These are phyloP conservation scores for Alopecurus myosuroides DNA, from an alignment of 176 grass and related monocot species.

Conservation along the genomic window DNA sequence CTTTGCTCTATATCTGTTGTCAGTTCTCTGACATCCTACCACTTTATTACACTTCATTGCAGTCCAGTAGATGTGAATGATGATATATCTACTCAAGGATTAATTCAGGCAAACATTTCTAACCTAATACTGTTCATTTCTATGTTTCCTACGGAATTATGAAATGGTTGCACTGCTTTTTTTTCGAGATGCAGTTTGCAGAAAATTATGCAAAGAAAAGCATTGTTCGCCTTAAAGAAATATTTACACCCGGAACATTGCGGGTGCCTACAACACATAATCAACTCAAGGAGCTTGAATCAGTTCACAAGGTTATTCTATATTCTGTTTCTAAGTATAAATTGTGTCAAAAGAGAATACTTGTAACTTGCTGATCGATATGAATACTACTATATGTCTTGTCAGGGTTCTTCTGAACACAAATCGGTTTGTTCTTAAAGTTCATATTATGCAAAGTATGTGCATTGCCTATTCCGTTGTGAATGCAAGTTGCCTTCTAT, in stretches of 20 bases:
- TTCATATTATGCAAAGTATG: not conserved
- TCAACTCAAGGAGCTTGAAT: conserved; percentile 97
- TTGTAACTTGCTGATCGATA: not conserved
- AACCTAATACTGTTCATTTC: not conserved
- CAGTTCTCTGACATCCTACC: not conserved
- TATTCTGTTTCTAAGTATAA: conserved; percentile 3
- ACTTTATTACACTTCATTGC: conserved; percentile 26
- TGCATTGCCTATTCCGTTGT: not conserved
- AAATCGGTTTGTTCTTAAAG: not conserved
- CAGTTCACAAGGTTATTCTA: conserved; percentile 82
- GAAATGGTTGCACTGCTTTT: conserved; percentile 11
- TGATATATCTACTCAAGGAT: conserved; percentile 85
- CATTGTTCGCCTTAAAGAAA: conserved; percentile 81
- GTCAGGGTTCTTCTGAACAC: not conserved
- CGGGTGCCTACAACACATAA: conserved; percentile 77
- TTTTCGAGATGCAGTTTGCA: conserved; percentile 61
- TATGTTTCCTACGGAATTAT: conserved; percentile 13
- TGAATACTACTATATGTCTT: not conserved
- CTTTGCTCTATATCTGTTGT: not conserved
- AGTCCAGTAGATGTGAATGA: conserved; percentile 86
- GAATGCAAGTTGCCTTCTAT: not conserved
- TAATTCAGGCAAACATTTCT: conserved; percentile 65
- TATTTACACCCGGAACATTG: conserved; percentile 91
- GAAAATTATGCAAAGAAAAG: conserved; percentile 96
- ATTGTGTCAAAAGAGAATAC: conserved; percentile 2